These are phyloP conservation scores for Populus davidiana DNA, from an alignment of 345 rosid genomes.

Conservation along the genomic window DNA sequence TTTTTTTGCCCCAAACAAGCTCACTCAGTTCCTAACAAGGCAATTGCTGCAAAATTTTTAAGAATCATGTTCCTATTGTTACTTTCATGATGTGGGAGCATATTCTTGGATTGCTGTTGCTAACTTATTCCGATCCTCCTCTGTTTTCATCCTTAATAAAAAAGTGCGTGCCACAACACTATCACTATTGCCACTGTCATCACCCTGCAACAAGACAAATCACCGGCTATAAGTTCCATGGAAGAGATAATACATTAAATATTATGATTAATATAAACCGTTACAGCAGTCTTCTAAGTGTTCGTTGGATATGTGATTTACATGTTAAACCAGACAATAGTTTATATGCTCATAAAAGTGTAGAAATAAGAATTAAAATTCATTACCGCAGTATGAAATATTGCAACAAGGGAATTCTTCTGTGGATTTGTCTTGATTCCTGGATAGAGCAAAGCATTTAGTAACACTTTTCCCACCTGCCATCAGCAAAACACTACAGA, in stretches of 20 bases:
- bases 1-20: constrained; percentile 13
- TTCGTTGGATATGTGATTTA: not conserved
- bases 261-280: not conserved
- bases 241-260: not conserved
- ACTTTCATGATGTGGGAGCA: constrained; percentile 61
- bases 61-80: not conserved
- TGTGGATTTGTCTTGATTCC: constrained; percentile 79
- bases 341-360: not conserved
- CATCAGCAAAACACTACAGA: constrained; percentile 10
- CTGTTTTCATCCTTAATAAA: constrained; percentile 67
- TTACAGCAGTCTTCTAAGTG: not conserved
- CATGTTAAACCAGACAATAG: not conserved
- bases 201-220: constrained; percentile 45
- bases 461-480: constrained; percentile 83
- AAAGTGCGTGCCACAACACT: constrained; percentile 66
- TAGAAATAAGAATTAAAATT: constrained; percentile 4
- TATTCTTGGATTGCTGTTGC: constrained; percentile 74
- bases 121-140: constrained; percentile 72
- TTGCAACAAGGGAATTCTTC: constrained; percentile 81
- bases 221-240: not conserved
- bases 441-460: constrained; percentile 80
- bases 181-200: constrained; percentile 43
- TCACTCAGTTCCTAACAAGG: constrained; percentile 12
- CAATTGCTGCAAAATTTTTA: constrained; percentile 21
- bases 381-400: constrained; percentile 84